phyloP scores from a whole-genome alignment of 2,329 filamentous ascomycete genomes.

The Cytospora piceicola region DNA sequence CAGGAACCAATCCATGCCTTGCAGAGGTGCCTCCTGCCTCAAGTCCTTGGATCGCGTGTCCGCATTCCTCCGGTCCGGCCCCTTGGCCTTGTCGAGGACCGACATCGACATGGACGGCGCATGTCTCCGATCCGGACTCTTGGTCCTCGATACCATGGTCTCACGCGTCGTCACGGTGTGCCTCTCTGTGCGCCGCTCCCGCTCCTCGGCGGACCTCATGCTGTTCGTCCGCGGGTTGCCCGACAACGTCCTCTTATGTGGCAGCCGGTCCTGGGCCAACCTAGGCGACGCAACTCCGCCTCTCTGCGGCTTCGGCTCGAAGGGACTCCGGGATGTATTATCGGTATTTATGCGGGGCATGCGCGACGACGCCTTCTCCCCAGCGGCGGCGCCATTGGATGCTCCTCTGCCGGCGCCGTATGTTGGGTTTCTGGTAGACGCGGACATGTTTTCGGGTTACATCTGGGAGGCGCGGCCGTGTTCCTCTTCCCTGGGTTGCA shows the following conservation, averaged over 20 bases:
- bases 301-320: slow-evolving; percentile 42
- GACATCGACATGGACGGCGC: slow-evolving; percentile 40
- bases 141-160: slow-evolving; percentile 60
- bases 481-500: slow-evolving; percentile 9
- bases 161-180: slow-evolving; percentile 65
- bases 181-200: slow-evolving; percentile 62
- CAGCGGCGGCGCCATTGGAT: slow-evolving; percentile 31
- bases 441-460: slow-evolving; percentile 37
- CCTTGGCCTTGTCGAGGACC: slow-evolving; percentile 40
- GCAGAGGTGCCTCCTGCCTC: slow-evolving; percentile 51
- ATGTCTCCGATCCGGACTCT: slow-evolving; percentile 58
- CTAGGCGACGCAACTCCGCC: slow-evolving; percentile 31
- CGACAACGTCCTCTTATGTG: slow-evolving; percentile 63
- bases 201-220: slow-evolving; percentile 53
- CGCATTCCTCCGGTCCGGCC: slow-evolving; percentile 45
- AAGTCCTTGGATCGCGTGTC: slow-evolving; percentile 51
- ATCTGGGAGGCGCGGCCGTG: slow-evolving; percentile 31
- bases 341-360: slow-evolving; percentile 36
- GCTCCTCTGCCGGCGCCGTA: slow-evolving; percentile 35
- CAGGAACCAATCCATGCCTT: slow-evolving; percentile 46
- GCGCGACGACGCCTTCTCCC: slow-evolving; percentile 30
- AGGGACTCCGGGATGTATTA: slow-evolving; percentile 40
- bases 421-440: slow-evolving; percentile 34
- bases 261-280: slow-evolving; percentile 28
- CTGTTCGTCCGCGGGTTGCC: slow-evolving; percentile 57